These are phyloP conservation scores for Primulina eburnea DNA, from an alignment of 257 asterid species.

Conservation along the genomic window DNA sequence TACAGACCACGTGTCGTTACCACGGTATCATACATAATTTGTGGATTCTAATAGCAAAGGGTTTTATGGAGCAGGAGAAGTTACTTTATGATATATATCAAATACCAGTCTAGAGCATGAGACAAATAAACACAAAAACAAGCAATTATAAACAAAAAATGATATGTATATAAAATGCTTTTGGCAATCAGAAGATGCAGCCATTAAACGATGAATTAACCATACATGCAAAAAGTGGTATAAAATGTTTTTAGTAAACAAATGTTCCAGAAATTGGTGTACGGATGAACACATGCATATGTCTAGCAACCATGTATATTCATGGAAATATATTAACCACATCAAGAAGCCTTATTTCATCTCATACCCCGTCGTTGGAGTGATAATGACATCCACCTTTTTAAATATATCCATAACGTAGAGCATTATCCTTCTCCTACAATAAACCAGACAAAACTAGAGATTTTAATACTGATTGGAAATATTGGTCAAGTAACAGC, in stretches of 20 bases:
- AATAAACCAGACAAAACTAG: slow-evolving; percentile 21
- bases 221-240: background rate
- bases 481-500: background rate
- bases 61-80: no score
- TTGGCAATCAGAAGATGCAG: background rate
- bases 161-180: background rate
- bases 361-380: slow-evolving; percentile 97
- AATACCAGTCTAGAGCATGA: no score
- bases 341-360: background rate
- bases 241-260: no score
- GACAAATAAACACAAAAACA: no score
- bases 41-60: no score
- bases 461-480: slow-evolving; percentile 1
- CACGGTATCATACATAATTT: no score
- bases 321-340: slow-evolving; percentile 6
- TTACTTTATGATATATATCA: no score
- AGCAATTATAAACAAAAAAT: background rate
- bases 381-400: slow-evolving; percentile 83
- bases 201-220: background rate
- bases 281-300: background rate
- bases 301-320: slow-evolving; percentile 1
- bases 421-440: slow-evolving; percentile 91
- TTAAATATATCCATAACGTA: slow-evolving; percentile 73
- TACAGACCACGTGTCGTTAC: no score
- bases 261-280: background rate